Evolutionary conservation across 352 stramenopile species (phyloP).

Genomic region (Plasmopara viticola): DNA sequence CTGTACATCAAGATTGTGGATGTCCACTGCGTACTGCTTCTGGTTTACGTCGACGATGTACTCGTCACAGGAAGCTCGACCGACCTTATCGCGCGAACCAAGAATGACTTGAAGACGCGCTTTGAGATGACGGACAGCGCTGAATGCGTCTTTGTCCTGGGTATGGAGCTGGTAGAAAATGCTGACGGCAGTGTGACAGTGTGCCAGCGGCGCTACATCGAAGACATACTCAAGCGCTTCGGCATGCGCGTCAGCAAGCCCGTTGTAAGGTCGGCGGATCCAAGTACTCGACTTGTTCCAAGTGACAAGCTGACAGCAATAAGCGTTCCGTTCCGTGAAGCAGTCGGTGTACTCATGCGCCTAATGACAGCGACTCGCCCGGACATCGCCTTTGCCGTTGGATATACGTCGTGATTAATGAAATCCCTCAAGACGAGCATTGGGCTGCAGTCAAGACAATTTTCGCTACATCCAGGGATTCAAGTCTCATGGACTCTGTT

Average conservation of each 20-base stretch:
- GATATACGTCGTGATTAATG: constrained; percentile 16
- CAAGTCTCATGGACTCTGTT: constrained; percentile 10
- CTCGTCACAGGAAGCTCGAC: no score
- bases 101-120: no score
- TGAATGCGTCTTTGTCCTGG: not conserved
- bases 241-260: not conserved
- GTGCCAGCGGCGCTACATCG: not conserved
- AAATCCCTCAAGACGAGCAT: constrained; percentile 11
- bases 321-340: constrained; percentile 5
- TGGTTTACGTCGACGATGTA: not conserved
- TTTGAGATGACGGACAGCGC: not conserved
- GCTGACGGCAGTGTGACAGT: not conserved
- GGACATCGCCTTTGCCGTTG: constrained; percentile 9
- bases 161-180: not conserved
- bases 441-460: constrained; percentile 13
- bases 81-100: no score
- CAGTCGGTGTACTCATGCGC: constrained; percentile 14
- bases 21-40: not conserved
- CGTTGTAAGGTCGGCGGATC: not conserved
- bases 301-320: not conserved
- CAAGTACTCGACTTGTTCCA: not conserved
- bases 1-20: no score
- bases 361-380: constrained; percentile 14
- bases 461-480: constrained; percentile 8
- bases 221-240: not conserved